Evolutionary conservation across 129 eudicot genomes (phyloP).

Genomic region (Flaveria sonorensis): DNA sequence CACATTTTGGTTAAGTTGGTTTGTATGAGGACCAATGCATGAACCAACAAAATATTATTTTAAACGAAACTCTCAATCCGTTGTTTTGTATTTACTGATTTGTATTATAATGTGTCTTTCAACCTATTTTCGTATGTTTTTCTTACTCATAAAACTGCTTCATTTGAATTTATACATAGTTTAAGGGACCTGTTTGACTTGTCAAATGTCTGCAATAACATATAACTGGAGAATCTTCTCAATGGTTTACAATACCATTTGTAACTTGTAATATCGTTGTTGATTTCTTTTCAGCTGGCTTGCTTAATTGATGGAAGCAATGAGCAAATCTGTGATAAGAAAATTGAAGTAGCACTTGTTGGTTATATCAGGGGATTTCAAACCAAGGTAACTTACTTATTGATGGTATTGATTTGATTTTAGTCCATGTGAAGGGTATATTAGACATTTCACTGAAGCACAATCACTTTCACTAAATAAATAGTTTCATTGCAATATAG

Average conservation of each 20-base stretch:
- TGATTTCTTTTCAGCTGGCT: slow-evolving; percentile 43
- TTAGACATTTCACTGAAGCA: neutral
- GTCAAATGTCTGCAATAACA: neutral
- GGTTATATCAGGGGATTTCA: slow-evolving; percentile 67
- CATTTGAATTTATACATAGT: neutral
- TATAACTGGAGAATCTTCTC: neutral
- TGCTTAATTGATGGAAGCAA: slow-evolving; percentile 38
- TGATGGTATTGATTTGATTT: neutral
- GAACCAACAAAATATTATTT: no score
- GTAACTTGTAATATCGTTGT: neutral
- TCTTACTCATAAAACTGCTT: neutral
- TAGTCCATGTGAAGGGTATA: neutral
- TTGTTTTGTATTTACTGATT: no score
- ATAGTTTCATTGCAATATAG: neutral
- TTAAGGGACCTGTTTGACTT: no score
- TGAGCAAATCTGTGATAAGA: slow-evolving; percentile 33
- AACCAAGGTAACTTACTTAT: slow-evolving; percentile 50
- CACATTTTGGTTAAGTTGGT: neutral
- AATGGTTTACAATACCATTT: neutral
- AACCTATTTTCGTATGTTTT: neutral
- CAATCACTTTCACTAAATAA: neutral
- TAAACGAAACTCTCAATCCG: no score
- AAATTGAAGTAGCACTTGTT: slow-evolving; percentile 51
- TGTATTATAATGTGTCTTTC: neutral
- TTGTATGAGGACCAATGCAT: no score